Evolutionary conservation across 2,329 filamentous ascomycete species (phyloP).

Genomic region (Colletotrichum sp.): DNA sequence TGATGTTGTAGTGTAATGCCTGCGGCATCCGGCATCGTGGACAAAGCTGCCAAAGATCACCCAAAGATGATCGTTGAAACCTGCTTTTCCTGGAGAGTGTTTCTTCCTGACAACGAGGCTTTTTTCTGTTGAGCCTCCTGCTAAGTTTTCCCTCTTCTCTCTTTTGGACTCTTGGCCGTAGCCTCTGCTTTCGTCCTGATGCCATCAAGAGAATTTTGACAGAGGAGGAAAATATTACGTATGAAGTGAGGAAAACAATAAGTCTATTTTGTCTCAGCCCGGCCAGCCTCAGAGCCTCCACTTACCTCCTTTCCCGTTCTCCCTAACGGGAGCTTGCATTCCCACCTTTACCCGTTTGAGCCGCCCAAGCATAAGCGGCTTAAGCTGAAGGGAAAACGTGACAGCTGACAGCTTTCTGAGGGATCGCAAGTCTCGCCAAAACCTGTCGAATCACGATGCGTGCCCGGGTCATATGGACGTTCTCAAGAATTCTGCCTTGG

Average conservation of each 20-base stretch:
- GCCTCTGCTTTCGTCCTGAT: background rate
- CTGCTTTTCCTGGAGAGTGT: background rate
- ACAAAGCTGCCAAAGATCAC: background rate
- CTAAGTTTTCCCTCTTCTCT: background rate
- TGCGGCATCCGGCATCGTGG: background rate
- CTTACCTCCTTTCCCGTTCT: constrained; percentile 2
- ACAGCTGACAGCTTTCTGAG: background rate
- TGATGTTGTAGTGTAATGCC: background rate
- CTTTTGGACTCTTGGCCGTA: background rate
- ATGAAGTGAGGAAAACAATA: background rate
- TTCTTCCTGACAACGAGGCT: background rate
- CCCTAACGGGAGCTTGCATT: background rate
- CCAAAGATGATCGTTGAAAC: background rate
- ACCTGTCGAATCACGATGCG: background rate
- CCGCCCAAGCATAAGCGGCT: background rate
- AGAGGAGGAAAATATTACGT: background rate
- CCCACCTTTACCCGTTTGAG: background rate
- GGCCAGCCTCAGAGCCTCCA: background rate
- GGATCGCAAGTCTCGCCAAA: background rate
- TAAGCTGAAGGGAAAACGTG: background rate
- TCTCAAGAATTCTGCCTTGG: background rate
- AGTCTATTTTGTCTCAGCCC: constrained; percentile 10
- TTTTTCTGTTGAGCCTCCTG: background rate
- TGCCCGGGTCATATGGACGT: background rate
- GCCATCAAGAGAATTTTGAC: background rate